Base-by-base conservation (phyloP, 495 filamentous ascomycete genomes). In the Acidomyces sp. region DNA sequence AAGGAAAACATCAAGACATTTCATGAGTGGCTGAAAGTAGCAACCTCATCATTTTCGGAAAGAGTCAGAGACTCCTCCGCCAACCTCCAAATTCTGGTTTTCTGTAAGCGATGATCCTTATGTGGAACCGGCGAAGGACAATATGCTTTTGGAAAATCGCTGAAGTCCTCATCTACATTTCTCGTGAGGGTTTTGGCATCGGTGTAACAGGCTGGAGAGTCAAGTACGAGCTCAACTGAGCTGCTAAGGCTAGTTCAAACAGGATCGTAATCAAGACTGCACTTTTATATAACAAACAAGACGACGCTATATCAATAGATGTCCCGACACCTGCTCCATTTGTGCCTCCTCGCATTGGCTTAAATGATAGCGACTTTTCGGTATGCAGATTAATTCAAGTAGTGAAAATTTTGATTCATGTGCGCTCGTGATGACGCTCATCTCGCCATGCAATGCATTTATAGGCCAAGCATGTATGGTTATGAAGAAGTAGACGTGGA, bases 41-140 rank as follows among this genome's bases (percentile, higher is more conserved):
- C 45, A 2, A 46, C 41, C 35, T 16, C 44, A 3, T 21, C 12
- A 3, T 39, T 56, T 3, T n/a, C n/a, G n/a, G 37, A 48, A 3
- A 42, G 45, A 4, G 32, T 45, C 9, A 69, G 63, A 21, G 73
- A 84, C 43, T 79, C 79, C 0, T 88, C 93, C 55, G 58, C 95
- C 19, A 70, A 68, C 12, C 49, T 96, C 30, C 76, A 85, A 40
- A 71, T 97, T 4, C 52, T 94, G 87, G 51, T 73, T 78, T 1
- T 56, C 54, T 3, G 74, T 70, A 11, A 79, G 67, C 34, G 95
- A 97, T 46, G 88, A 96, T 62, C 69, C 73, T 2, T 96, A 94
- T 51, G 68, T 96, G 37, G 86, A 96, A 52, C 86, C 87, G 0
- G 72, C 79, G 0, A 97, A 97, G 55, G 81, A 95, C 46, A 79